Evolutionary conservation across 1,284 basidiomycete species (phyloP).

Genomic region (Tylopilus sp.): DNA sequence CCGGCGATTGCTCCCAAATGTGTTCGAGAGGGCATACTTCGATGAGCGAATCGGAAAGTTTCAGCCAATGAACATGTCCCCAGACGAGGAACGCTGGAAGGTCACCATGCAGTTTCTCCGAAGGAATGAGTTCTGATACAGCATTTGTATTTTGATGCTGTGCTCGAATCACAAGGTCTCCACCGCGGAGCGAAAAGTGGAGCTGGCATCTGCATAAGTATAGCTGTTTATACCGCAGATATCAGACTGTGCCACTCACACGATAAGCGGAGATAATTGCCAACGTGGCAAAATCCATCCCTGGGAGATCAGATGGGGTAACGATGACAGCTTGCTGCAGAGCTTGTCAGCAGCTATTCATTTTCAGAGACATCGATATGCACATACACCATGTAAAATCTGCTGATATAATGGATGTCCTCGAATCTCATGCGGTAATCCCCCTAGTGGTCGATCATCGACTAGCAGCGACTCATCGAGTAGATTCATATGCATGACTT

Average conservation of each 20-base stretch:
- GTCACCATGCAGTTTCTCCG: constrained; percentile 41
- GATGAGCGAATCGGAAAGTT: constrained; percentile 35
- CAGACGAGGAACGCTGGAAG: constrained; percentile 48
- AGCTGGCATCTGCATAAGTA: constrained; percentile 28
- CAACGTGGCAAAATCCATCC: constrained; percentile 51
- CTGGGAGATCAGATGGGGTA: constrained; percentile 46
- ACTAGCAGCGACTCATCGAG: background rate
- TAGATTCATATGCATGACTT: background rate
- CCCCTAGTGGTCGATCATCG: constrained; percentile 49
- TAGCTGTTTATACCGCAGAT: background rate
- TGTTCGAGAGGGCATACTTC: constrained; percentile 46
- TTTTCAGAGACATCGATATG: background rate
- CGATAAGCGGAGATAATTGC: constrained; percentile 32
- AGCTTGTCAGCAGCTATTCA: background rate
- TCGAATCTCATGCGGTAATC: constrained; percentile 47
- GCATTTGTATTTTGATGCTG: constrained; percentile 3
- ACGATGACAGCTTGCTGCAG: constrained; percentile 49
- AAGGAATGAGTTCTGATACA: constrained; percentile 49
- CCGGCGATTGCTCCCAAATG: constrained; percentile 25
- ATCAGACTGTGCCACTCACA: constrained; percentile 27
- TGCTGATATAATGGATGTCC: constrained; percentile 40
- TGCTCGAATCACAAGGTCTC: constrained; percentile 33
- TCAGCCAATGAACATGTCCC: constrained; percentile 50
- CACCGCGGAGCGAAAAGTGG: constrained; percentile 38
- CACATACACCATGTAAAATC: constrained; percentile 35